Evolutionary conservation across 2,329 filamentous ascomycete species (phyloP), one percentile per base, ranked within the genome.

Genomic region (Pestalotiopsis sp.): DNA sequence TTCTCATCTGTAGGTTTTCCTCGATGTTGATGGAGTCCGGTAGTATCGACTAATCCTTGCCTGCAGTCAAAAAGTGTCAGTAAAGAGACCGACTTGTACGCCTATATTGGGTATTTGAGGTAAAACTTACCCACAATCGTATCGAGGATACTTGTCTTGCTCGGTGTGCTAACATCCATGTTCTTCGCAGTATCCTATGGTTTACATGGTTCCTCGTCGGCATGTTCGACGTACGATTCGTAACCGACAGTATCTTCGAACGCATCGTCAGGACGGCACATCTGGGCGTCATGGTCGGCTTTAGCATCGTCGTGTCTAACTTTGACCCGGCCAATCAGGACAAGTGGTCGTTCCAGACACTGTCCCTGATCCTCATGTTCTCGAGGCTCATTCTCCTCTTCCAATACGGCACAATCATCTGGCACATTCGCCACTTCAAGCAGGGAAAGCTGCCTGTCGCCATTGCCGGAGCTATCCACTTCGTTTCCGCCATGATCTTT

Each of bases 161-260:
- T 13, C 11, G 4, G 3, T 6, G 11, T 59, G 23, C 57, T 52
- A 20, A 52, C 20, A 69, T 71, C 4, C 66, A 7, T 52, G 14
- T 52, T 3, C 20, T 72, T 45, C 9, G 17, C 9, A 76, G 76
- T 0, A 76, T 83, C 68, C 78, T 91, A 4, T 92, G 89, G 90
- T 85, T 90, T 69, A 90, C 87, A 9, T 92, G 90, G 90, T 84
- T 91, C 49, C 82, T 89, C 68, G 85, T 89, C 25, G 84, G 85
- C 14, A 78, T 91, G 1, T 91, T 89, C 74, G 90, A 92, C 76
- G 86, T 91, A 25, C 88, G 90, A 0, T 92, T 90, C 74, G 84
- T 88, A 2, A 83, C 86, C 17, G 89, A 92, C 76, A 89, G 85
- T 45, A 80, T 91, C 31, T 90, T 91, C 71, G 87, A 91, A 71